These are phyloP conservation scores for Diaporthe velutina DNA, from an alignment of 2,329 filamentous ascomycete genomes.

Conservation along the genomic window DNA sequence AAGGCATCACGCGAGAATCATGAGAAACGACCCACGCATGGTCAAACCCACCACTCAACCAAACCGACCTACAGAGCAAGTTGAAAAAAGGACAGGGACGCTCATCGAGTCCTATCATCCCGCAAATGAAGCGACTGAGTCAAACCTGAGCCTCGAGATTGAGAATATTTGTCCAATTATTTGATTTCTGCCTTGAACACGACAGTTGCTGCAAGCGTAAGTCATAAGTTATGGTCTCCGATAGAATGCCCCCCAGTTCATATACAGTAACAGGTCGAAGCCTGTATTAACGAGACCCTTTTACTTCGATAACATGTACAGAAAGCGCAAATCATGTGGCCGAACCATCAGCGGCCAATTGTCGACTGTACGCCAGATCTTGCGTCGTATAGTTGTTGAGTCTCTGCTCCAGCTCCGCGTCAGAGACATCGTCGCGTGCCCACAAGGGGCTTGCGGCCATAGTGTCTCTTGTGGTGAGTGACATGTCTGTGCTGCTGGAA, in stretches of 20 bases:
- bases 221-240: constrained; percentile 5
- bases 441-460: constrained; percentile 1
- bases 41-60: neutral
- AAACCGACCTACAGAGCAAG: neutral
- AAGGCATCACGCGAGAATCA: neutral
- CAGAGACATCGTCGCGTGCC: constrained; percentile 42
- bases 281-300: neutral
- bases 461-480: constrained; percentile 41
- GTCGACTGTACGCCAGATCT: constrained; percentile 34
- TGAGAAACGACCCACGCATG: neutral
- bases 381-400: constrained; percentile 48
- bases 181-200: neutral
- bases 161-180: neutral
- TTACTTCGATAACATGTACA: neutral
- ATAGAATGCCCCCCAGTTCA: neutral
- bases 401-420: constrained; percentile 55
- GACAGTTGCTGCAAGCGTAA: neutral
- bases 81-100: too few relatives aligned
- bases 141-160: neutral
- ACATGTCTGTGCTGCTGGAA: constrained; percentile 51
- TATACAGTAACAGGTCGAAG: neutral
- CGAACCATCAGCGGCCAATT: constrained; percentile 19
- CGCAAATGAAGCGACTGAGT: neutral
- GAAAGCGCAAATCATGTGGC: neutral
- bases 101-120: too few relatives aligned